Evolutionary conservation across 1,139 yeast genomes (phyloP).

Genomic region (Blastobotrys indianensis): DNA sequence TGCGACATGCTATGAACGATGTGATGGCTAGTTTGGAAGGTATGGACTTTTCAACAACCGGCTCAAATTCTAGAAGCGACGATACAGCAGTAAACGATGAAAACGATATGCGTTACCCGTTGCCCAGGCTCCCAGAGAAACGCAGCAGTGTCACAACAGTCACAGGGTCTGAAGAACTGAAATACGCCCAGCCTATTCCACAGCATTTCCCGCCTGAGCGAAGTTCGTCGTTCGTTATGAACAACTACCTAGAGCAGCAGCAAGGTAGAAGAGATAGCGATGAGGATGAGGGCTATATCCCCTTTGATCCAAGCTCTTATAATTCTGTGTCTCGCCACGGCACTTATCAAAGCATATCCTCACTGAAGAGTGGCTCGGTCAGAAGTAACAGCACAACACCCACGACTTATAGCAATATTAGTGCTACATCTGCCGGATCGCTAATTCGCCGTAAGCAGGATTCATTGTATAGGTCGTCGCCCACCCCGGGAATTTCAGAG

Average conservation of each 20-base stretch:
- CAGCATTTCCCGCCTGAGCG: background rate
- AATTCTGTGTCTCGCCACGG: conserved; percentile 12
- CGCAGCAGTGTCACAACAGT: conserved; percentile 8
- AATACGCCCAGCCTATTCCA: background rate
- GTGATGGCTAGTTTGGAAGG: conserved; percentile 31
- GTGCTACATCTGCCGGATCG: conserved; percentile 90
- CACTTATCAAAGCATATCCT: conserved; percentile 22
- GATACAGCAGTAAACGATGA: conserved; percentile 14
- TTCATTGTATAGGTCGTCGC: conserved; percentile 6
- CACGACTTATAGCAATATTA: conserved; percentile 45
- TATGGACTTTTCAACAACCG: conserved; percentile 18
- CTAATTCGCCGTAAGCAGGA: conserved; percentile 58
- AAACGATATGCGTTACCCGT: too few species aligned
- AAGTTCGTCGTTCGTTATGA: background rate
- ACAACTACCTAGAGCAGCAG: background rate
- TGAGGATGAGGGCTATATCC: conserved; percentile 22
- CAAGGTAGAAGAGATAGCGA: conserved; percentile 11
- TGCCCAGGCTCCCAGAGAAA: background rate
- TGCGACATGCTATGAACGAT: conserved; percentile 34
- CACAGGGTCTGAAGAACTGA: background rate
- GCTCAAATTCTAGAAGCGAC: conserved; percentile 15
- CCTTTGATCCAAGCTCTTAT: conserved; percentile 29
- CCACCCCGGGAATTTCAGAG: conserved; percentile 9
- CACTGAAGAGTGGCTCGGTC: conserved; percentile 24
- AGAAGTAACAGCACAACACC: conserved; percentile 24